Evolutionary conservation across 805 yeast species (phyloP).

Genomic region (Metschnikowia vanudenii): DNA sequence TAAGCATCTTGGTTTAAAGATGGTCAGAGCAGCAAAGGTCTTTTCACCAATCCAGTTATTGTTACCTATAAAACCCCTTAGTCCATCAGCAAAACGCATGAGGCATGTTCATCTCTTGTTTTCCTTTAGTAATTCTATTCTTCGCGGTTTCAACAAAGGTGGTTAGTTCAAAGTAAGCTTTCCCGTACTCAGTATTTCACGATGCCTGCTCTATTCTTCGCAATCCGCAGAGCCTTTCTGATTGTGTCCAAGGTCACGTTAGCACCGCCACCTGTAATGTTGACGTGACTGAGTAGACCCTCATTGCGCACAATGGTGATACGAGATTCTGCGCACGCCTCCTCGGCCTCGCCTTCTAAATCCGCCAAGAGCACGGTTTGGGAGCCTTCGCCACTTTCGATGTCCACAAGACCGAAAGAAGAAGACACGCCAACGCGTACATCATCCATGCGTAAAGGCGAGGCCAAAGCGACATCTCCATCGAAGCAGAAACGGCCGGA

Average conservation of each 20-base stretch:
- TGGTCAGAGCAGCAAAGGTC: too few species aligned
- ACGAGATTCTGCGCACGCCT: slow-evolving; percentile 53
- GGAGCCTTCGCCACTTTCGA: slow-evolving; percentile 14
- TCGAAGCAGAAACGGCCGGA: slow-evolving; percentile 51
- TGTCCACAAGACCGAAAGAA: slow-evolving; percentile 57
- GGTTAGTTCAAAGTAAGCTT: too few species aligned
- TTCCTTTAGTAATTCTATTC: too few species aligned
- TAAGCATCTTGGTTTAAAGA: too few species aligned
- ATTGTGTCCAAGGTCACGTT: slow-evolving; percentile 48
- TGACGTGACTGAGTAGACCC: slow-evolving; percentile 41
- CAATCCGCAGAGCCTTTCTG: slow-evolving; percentile 45
- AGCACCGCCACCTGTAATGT: slow-evolving; percentile 49
- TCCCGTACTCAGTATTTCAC: not conserved
- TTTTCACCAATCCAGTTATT: too few species aligned
- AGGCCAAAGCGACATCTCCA: slow-evolving; percentile 28
- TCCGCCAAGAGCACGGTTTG: slow-evolving; percentile 59
- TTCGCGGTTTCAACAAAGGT: too few species aligned
- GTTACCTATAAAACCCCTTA: too few species aligned
- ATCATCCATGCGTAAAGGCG: slow-evolving; percentile 39
- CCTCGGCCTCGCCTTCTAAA: slow-evolving; percentile 84
- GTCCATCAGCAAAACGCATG: too few species aligned
- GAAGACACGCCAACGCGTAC: slow-evolving; percentile 43
- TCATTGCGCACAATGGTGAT: slow-evolving; percentile 44
- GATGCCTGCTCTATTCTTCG: slow-evolving; percentile 44
- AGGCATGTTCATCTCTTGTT: too few species aligned